phyloP scores from a whole-genome alignment of 257 asterid species.

The Petunia axillaris region DNA sequence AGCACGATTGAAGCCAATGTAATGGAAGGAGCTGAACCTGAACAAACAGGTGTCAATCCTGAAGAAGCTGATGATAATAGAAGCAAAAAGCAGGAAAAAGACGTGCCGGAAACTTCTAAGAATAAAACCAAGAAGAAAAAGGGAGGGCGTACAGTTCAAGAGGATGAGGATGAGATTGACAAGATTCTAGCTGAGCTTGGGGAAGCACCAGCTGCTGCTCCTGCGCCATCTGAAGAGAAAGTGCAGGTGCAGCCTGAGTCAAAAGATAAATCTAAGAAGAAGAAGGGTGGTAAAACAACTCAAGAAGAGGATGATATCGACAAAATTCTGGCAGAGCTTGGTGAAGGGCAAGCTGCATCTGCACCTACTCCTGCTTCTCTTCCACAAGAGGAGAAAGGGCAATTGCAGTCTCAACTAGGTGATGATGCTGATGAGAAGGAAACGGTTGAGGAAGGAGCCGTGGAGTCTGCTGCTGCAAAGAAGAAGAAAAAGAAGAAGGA shows the following conservation, averaged over 20 bases:
- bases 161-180: slow-evolving; percentile 31
- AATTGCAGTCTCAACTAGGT: background rate
- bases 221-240: slow-evolving; percentile 2
- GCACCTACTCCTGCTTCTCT: slow-evolving; percentile 6
- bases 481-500: slow-evolving; percentile 31
- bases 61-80: slow-evolving; percentile 37
- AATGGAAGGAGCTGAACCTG: slow-evolving; percentile 42
- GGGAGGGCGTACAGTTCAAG: slow-evolving; percentile 28
- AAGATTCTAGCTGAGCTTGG: slow-evolving; percentile 27
- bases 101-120: slow-evolving; percentile 5
- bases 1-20: slow-evolving; percentile 41
- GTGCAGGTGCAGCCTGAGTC: slow-evolving; percentile 27
- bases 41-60: slow-evolving; percentile 21
- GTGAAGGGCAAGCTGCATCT: slow-evolving; percentile 11
- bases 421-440: slow-evolving; percentile 18
- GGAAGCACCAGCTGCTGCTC: slow-evolving; percentile 20
- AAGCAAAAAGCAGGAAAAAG: slow-evolving; percentile 31
- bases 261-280: slow-evolving; percentile 28
- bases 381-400: slow-evolving; percentile 27
- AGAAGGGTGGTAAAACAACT: slow-evolving; percentile 22
- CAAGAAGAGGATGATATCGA: slow-evolving; percentile 24
- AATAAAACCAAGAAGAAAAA: slow-evolving; percentile 21
- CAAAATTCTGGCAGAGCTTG: background rate
- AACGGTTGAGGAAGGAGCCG: slow-evolving; percentile 22
- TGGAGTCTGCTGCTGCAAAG: slow-evolving; percentile 31